Percentiles rank a stretch among this genome's conserved stretches.
These are phyloP conservation scores for Knoxia roxburghii DNA, from an alignment of 257 asterid genomes.

Conservation along the genomic window DNA sequence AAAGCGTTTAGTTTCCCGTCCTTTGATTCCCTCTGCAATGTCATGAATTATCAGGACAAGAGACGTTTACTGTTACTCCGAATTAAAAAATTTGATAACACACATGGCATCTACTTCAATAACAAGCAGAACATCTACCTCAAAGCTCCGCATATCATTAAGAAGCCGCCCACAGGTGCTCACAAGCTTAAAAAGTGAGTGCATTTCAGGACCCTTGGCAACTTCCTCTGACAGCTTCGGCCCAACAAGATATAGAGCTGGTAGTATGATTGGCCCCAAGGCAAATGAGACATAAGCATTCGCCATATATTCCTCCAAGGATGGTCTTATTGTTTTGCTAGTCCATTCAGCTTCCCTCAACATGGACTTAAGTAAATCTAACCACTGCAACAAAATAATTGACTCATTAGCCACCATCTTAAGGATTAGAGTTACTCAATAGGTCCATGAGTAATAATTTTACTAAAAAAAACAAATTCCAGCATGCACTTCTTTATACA, in stretches of 20 bases:
- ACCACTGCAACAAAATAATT: constrained; percentile 56
- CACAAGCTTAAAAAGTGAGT: constrained; percentile 48
- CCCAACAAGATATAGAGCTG: constrained; percentile 73
- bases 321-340: constrained; percentile 33
- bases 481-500: too few species aligned
- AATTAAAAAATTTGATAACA: too few species aligned
- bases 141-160: constrained; percentile 62
- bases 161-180: constrained; percentile 84
- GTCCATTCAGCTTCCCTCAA: constrained; percentile 81
- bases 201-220: constrained; percentile 52
- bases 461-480: neutral
- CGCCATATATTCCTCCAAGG: constrained; percentile 66
- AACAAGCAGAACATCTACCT: constrained; percentile 37
- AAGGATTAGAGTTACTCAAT: neutral
- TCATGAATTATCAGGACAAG: neutral
- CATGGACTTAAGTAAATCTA: constrained; percentile 60
- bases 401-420: constrained; percentile 7
- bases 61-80: neutral
- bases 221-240: constrained; percentile 73
- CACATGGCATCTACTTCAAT: too few species aligned
- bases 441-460: neutral
- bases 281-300: constrained; percentile 78
- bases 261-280: constrained; percentile 80
- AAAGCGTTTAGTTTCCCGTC: constrained; percentile 67
- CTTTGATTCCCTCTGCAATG: constrained; percentile 66